Evolutionary conservation across 2,329 filamentous ascomycete species (phyloP).

Genomic region (Huntiella decipiens): DNA sequence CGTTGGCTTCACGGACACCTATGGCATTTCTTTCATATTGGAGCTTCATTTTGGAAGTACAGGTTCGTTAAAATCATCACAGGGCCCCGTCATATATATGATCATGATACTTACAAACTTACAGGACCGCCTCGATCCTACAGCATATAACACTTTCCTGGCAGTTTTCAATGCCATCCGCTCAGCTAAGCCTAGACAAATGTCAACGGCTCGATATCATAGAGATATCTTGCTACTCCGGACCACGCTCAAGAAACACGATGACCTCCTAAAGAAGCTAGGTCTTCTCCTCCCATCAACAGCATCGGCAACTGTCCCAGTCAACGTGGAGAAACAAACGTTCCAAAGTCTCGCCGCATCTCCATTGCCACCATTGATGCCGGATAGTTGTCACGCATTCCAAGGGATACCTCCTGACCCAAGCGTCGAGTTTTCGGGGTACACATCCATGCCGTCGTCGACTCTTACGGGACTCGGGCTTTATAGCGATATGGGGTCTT

Average conservation of each 20-base stretch:
- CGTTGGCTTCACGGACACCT: background rate
- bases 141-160: background rate
- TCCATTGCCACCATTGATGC: background rate
- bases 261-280: background rate
- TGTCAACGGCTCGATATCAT: background rate
- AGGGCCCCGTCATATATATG: no score
- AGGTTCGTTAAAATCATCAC: background rate
- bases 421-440: background rate
- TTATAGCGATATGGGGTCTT: no score
- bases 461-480: no score
- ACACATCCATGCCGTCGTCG: no score
- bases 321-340: no score
- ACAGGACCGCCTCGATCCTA: background rate
- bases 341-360: no score
- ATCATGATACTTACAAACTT: no score
- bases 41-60: background rate
- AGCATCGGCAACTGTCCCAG: background rate
- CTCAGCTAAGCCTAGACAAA: background rate
- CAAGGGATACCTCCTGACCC: background rate
- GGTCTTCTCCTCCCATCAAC: background rate
- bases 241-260: background rate
- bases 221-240: background rate
- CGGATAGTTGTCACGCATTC: no score
- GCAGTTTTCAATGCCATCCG: background rate
- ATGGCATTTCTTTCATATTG: background rate